phyloP scores from a whole-genome alignment of 2,329 filamentous ascomycete genomes.

The Pestalotiopsis sp. region DNA sequence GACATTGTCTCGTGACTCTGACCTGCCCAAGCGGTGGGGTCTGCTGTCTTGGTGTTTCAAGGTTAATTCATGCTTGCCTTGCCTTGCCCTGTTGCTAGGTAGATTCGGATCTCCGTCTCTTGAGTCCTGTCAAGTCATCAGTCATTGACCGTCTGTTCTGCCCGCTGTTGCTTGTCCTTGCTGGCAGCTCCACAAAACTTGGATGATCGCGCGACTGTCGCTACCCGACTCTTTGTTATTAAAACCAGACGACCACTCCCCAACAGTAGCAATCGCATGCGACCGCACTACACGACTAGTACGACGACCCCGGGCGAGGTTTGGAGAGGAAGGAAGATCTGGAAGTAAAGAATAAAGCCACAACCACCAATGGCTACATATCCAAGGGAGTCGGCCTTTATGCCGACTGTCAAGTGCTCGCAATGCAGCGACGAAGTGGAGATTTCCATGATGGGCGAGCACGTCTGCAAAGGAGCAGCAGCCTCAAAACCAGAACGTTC shows the following conservation, averaged over 20 bases:
- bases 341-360: constrained; percentile 7
- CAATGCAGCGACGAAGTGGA: constrained; percentile 77
- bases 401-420: constrained; percentile 88
- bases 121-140: not conserved
- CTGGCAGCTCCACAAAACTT: not conserved
- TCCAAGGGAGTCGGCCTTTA: constrained; percentile 66
- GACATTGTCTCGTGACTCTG: constrained; percentile 7
- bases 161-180: not conserved
- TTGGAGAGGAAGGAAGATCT: not conserved
- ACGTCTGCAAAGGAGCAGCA: constrained; percentile 61
- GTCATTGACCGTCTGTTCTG: not conserved
- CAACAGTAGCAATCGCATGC: not conserved
- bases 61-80: constrained; percentile 1
- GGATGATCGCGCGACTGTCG: not conserved
- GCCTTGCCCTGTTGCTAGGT: not conserved
- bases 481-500: constrained; percentile 48
- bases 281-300: not conserved
- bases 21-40: not conserved
- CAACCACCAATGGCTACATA: constrained; percentile 44
- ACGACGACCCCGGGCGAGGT: not conserved
- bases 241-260: not conserved
- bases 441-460: constrained; percentile 84
- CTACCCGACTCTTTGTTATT: not conserved
- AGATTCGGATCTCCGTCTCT: not conserved
- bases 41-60: constrained; percentile 2